phyloP scores from a whole-genome alignment of 2,329 filamentous ascomycete species.

The Fusarium nygamai region DNA sequence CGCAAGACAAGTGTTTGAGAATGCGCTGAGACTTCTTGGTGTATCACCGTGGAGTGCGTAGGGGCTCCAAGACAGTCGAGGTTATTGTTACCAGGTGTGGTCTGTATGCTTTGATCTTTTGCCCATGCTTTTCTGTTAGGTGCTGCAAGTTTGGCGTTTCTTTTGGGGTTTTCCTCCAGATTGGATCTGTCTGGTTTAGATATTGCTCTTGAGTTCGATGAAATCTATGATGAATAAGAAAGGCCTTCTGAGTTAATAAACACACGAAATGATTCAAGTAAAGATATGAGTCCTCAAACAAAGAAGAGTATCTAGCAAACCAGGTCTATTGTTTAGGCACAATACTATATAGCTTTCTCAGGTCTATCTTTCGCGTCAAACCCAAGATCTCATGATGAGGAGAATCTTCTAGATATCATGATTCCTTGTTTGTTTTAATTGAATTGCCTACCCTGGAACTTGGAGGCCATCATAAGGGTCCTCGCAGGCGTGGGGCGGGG shows the following conservation, averaged over 20 bases:
- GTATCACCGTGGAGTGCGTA: slow-evolving; percentile 27
- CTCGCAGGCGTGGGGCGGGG: slow-evolving; percentile 26
- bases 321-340: fast-evolving
- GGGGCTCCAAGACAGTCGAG: background rate
- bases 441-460: slow-evolving; percentile 30
- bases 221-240: background rate
- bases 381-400: background rate
- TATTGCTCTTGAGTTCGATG: too few species aligned
- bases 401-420: slow-evolving; percentile 27
- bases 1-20: slow-evolving; percentile 42
- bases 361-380: too few species aligned
- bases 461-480: slow-evolving; percentile 18
- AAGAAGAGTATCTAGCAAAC: background rate
- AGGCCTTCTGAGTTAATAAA: fast-evolving
- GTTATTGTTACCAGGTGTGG: background rate
- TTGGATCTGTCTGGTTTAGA: background rate
- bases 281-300: fast-evolving
- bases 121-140: fast-evolving
- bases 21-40: slow-evolving; percentile 53
- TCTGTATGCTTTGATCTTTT: background rate
- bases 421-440: background rate
- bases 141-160: background rate
- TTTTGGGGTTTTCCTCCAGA: background rate
- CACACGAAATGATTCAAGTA: fast-evolving
- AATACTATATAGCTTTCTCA: background rate